Evolutionary conservation across 2,329 filamentous ascomycete genomes (phyloP).

Genomic region (Nothopassalora personata): DNA sequence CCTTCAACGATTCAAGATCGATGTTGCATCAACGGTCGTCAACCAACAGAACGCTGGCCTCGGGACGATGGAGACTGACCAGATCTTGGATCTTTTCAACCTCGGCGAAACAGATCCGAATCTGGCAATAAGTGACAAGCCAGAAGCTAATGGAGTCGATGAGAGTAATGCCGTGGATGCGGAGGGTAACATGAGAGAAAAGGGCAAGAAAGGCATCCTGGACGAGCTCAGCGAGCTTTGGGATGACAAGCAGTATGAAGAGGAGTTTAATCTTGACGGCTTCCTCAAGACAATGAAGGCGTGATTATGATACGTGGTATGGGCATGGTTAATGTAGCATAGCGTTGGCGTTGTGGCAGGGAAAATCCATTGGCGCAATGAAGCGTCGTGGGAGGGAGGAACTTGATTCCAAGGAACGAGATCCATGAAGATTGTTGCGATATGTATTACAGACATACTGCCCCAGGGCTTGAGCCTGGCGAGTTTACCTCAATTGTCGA

Average conservation of each 20-base stretch:
- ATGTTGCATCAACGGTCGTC: constrained; percentile 94
- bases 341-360: background rate
- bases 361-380: background rate
- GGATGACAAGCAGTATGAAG: constrained; percentile 97
- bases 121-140: constrained; percentile 26
- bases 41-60: constrained; percentile 98
- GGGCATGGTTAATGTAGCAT: constrained; percentile 2
- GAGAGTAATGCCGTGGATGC: constrained; percentile 69
- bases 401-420: background rate
- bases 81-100: constrained; percentile 94
- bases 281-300: constrained; percentile 90
- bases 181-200: constrained; percentile 84
- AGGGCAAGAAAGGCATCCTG: constrained; percentile 93
- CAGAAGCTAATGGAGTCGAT: constrained; percentile 58
- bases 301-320: constrained; percentile 7
- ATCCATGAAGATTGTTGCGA: background rate
- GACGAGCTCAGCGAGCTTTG: constrained; percentile 94
- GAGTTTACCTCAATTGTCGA: background rate
- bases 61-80: constrained; percentile 94
- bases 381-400: background rate
- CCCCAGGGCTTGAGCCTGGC: background rate
- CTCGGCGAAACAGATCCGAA: constrained; percentile 64
- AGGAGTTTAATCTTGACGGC: constrained; percentile 92
- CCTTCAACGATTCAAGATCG: constrained; percentile 98
- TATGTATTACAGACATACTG: background rate